A percentile compares a stretch with the other conserved stretches of the same genome.
Evolutionary conservation across 257 asterid species (phyloP).

Genomic region (Petrea volubilis): DNA sequence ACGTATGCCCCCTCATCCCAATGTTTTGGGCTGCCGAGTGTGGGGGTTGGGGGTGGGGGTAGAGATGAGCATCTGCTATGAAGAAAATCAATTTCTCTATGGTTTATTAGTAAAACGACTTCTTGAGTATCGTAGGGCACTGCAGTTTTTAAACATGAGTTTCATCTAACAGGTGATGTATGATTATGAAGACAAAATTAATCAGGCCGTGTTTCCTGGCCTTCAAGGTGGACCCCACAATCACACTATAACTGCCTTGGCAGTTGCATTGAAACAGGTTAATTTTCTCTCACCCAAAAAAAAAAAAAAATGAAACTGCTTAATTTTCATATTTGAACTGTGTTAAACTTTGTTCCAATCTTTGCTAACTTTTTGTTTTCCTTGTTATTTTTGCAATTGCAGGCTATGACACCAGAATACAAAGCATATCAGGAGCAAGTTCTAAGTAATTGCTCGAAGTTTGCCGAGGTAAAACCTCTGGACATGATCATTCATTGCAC

Average conservation of each 20-base stretch:
- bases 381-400: slow-evolving; percentile 19
- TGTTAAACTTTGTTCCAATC: neutral
- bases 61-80: neutral
- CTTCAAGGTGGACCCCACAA: slow-evolving; percentile 99
- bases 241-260: slow-evolving; percentile 94
- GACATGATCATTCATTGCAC: neutral
- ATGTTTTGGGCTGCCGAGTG: too few species aligned
- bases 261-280: slow-evolving; percentile 95
- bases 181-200: slow-evolving; percentile 90
- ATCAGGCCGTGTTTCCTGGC: slow-evolving; percentile 99
- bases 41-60: neutral
- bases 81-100: neutral
- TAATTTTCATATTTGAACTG: neutral
- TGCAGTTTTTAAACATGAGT: neutral
- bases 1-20: neutral
- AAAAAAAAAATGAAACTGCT: slow-evolving; percentile 97
- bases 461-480: slow-evolving; percentile 66
- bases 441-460: slow-evolving; percentile 80
- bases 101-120: neutral
- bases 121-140: neutral
- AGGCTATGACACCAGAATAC: slow-evolving; percentile 96
- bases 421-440: slow-evolving; percentile 94
- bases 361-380: neutral
- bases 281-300: too few species aligned
- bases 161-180: slow-evolving; percentile 65